Percentiles rank a stretch among this genome's conserved stretches.
phyloP scores from a whole-genome alignment of 108 stramenopile species.

The Fragilaria crotonensis region DNA sequence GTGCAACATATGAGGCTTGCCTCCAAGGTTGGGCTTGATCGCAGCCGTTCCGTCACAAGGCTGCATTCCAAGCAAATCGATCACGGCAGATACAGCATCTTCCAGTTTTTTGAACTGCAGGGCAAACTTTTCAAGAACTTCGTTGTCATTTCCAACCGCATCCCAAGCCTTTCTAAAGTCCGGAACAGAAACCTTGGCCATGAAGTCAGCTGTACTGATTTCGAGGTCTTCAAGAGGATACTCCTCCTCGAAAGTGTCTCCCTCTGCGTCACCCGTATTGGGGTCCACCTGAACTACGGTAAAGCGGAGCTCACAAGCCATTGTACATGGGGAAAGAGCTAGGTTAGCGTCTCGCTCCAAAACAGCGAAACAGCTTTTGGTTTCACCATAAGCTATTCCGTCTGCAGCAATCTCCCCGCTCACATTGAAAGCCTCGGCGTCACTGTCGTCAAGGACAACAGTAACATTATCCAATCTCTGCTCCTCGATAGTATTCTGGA shows the following conservation, averaged over 20 bases:
- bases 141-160: slow-evolving; percentile 57
- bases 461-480: slow-evolving; percentile 81
- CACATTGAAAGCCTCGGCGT: slow-evolving; percentile 45
- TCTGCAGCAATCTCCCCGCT: slow-evolving; percentile 52
- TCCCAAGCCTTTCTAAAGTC: slow-evolving; percentile 92
- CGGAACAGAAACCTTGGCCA: slow-evolving; percentile 81
- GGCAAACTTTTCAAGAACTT: slow-evolving; percentile 90
- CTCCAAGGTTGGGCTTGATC: slow-evolving; percentile 37
- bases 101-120: slow-evolving; percentile 84
- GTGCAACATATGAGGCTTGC: slow-evolving; percentile 88
- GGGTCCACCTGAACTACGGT: slow-evolving; percentile 72
- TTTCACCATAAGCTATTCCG: slow-evolving; percentile 58
- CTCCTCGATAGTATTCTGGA: slow-evolving; percentile 92
- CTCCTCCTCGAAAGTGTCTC: slow-evolving; percentile 84
- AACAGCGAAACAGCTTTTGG: slow-evolving; percentile 67
- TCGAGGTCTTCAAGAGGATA: slow-evolving; percentile 88
- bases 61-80: slow-evolving; percentile 88
- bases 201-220: slow-evolving; percentile 83
- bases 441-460: slow-evolving; percentile 77
- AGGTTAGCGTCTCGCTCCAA: slow-evolving; percentile 45
- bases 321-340: slow-evolving; percentile 26
- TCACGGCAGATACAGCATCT: slow-evolving; percentile 74
- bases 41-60: slow-evolving; percentile 84
- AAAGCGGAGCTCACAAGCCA: slow-evolving; percentile 76
- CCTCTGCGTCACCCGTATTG: slow-evolving; percentile 69